Percentiles rank a stretch among this genome's conserved stretches.
Evolutionary conservation across 371 early-diverging fungal genomes (phyloP).

Genomic region (Mucor velutinosus): DNA sequence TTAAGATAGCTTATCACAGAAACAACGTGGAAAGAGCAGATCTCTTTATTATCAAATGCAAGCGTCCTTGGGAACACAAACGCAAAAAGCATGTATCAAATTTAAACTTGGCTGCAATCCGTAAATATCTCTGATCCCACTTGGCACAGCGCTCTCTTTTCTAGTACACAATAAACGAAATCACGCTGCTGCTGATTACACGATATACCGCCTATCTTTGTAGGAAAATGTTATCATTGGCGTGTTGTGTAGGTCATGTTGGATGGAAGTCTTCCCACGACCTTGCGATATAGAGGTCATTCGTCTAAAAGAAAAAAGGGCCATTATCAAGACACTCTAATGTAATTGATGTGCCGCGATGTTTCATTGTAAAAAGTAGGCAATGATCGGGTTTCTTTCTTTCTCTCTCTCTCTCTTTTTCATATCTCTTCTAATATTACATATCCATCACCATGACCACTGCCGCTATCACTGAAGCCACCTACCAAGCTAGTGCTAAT

Average conservation of each 20-base stretch:
- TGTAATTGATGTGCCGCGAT: not conserved
- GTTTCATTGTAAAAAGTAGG: not conserved
- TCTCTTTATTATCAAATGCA: too few species aligned
- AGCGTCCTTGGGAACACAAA: not conserved
- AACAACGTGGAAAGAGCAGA: too few species aligned
- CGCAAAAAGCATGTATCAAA: not conserved
- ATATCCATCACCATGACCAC: constrained; percentile 7
- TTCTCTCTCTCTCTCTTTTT: not conserved
- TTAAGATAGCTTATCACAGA: too few species aligned
- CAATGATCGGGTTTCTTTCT: not conserved
- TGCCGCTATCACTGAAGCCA: constrained; percentile 28
- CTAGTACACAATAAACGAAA: not conserved
- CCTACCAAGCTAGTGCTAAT: constrained; percentile 27
- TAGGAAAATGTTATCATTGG: not conserved
- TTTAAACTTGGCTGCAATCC: not conserved
- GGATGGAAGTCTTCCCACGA: not conserved
- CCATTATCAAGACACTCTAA: not conserved
- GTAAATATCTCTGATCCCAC: not conserved
- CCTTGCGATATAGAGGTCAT: not conserved
- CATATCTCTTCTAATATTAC: not conserved
- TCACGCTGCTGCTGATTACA: too few species aligned
- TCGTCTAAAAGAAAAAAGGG: not conserved
- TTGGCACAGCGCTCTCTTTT: not conserved
- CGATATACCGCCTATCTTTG: not conserved
- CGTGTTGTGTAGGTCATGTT: not conserved